Evolutionary conservation across 768 basidiomycete genomes (phyloP), one percentile per base, ranked within the genome.

Genomic region (Termitomyces sp.): DNA sequence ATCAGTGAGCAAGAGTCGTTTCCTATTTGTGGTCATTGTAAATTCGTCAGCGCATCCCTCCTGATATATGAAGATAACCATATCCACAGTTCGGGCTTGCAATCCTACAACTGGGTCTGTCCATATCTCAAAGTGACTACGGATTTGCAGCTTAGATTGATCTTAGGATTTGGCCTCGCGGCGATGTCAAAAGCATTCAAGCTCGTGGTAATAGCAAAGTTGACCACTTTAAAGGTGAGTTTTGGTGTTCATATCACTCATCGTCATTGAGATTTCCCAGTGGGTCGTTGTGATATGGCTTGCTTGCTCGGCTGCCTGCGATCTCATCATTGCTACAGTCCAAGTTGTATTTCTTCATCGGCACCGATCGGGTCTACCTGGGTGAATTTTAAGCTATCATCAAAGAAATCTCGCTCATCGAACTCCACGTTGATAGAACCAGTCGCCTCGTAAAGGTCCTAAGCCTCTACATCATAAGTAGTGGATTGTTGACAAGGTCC

Each of bases 141-240:
- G 35, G 11, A 8, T 11, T 36, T 36, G 7, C 7, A 36, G 7
- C 35, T 36, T 11, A 36, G 35, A 28, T 28, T 4, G 28, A 28
- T 28, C 28, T 4, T 45, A 45, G 59, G 59, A 18, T 60, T 60
- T 52, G 59, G 59, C 6, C 24, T 60, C 2, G 59, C 59, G 33
- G 54, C 59, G 2, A 60, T 60, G 59, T 54, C 59, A 7, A 51
- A 54, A 35, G 42, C 59, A 11, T 60, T 60, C 44, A 5, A 60
- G 0, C 22, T 60, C 4, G 59, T 54, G 2, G 15, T 60, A 2
- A 12, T 60, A 4, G 20, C 39, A 6, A 60, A 20, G 12, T 54
- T 60, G 24, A 42, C 40, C 8, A 22, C 48, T 1, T 51, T 54
- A 4, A 53, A 51, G 35, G 56, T 57, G 9, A 46, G 56, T 38